Conservation (phyloP, 352 stramenopile species). For the Pythium pyrilobum region DNA sequence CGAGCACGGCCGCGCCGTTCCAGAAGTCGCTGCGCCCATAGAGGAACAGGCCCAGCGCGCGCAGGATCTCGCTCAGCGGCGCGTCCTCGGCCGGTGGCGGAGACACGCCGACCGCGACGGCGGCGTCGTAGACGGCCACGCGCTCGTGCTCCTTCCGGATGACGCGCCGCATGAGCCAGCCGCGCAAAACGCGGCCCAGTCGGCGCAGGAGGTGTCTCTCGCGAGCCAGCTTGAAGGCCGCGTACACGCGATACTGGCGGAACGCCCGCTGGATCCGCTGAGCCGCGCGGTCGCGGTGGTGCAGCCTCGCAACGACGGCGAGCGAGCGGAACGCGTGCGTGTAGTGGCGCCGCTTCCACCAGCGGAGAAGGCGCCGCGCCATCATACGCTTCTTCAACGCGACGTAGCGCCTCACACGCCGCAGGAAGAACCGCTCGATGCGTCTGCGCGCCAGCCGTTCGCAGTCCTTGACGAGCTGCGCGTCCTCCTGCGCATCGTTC, state of each 20-base stretch:
- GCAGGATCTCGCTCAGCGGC: constrained; percentile 28
- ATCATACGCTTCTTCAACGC: constrained; percentile 44
- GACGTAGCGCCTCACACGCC: constrained; percentile 37
- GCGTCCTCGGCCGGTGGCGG: constrained; percentile 9
- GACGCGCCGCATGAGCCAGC: constrained; percentile 42
- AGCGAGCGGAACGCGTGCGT: constrained; percentile 24
- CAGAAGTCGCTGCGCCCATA: constrained; percentile 48
- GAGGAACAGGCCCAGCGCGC: constrained; percentile 31
- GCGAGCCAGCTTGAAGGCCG: constrained; percentile 21
- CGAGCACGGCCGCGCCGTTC: constrained; percentile 47
- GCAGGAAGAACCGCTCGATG: constrained; percentile 50
- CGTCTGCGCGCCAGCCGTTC: constrained; percentile 20
- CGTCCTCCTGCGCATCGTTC: constrained; percentile 35
- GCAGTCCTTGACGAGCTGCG: neutral
- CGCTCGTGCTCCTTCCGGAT: constrained; percentile 37
- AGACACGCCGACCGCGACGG: neutral
- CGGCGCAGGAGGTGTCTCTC: constrained; percentile 34
- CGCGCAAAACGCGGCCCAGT: constrained; percentile 27
- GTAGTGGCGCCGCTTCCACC: constrained; percentile 31
- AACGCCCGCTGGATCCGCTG: constrained; percentile 43
- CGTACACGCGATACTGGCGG: constrained; percentile 21
- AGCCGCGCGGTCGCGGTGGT: constrained; percentile 23
- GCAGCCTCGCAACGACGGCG: constrained; percentile 1
- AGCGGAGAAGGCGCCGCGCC: constrained; percentile 33
- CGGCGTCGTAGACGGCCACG: constrained; percentile 21